These are phyloP conservation scores for Saccharomycopsis amapae DNA, from an alignment of 805 yeast species.

Conservation along the genomic window DNA sequence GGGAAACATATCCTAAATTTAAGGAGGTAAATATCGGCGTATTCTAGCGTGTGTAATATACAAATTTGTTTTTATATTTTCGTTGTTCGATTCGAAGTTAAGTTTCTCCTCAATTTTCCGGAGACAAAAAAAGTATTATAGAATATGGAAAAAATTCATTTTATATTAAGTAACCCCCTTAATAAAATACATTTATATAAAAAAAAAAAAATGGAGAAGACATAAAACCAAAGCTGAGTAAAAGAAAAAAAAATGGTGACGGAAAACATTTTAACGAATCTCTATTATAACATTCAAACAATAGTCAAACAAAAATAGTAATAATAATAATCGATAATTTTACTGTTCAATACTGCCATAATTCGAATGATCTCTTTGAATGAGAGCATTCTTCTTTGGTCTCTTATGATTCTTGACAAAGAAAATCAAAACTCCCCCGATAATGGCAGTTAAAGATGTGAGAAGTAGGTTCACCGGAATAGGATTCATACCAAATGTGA, in stretches of 20 bases:
- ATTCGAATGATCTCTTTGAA: background rate
- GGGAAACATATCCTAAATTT: constrained; percentile 43
- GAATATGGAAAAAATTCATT: too few species aligned
- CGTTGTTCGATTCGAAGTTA: too few species aligned
- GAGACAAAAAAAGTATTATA: too few species aligned
- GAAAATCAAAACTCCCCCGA: constrained; percentile 40
- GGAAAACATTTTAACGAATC: background rate
- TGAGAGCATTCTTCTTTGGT: background rate
- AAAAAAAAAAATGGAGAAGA: too few species aligned
- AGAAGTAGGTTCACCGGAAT: constrained; percentile 62
- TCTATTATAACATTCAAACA: background rate
- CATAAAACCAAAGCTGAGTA: background rate
- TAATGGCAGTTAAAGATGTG: constrained; percentile 44
- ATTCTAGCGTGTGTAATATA: background rate
- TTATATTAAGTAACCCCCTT: too few species aligned
- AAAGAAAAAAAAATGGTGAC: background rate
- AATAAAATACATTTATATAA: too few species aligned
- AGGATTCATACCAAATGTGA: constrained; percentile 64
- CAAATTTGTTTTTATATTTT: too few species aligned
- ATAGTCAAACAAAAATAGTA: background rate
- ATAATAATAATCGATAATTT: background rate
- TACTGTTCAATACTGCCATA: constrained; percentile 2
- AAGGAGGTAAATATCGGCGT: constrained; percentile 10
- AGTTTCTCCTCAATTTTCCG: too few species aligned
- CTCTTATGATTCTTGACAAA: constrained; percentile 29